phyloP scores from a whole-genome alignment of 2,329 filamentous ascomycete genomes.

The Xylaria digitata region DNA sequence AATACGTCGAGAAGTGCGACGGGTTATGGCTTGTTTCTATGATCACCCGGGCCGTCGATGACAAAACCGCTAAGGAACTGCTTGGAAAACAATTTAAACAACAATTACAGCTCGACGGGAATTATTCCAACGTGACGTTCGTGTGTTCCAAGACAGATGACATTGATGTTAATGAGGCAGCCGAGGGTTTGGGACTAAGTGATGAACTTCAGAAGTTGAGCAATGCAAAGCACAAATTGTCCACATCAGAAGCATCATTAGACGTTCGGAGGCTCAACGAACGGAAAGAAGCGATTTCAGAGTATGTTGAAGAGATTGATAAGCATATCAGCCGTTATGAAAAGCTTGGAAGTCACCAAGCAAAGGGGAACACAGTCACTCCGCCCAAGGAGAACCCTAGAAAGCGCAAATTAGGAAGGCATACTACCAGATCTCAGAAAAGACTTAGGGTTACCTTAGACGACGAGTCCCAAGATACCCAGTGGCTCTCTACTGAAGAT shows the following conservation, averaged over 20 bases:
- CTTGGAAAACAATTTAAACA: constrained; percentile 66
- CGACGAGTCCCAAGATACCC: background rate
- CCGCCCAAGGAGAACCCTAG: constrained; percentile 43
- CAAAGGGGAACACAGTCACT: constrained; percentile 21
- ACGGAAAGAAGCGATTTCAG: constrained; percentile 56
- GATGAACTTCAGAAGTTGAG: constrained; percentile 43
- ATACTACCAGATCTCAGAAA: constrained; percentile 18
- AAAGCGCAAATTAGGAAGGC: constrained; percentile 55
- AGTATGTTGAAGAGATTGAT: constrained; percentile 51
- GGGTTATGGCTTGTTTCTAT: constrained; percentile 69
- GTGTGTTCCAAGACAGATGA: constrained; percentile 56
- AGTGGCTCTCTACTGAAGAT: constrained; percentile 30
- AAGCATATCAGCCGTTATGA: constrained; percentile 33
- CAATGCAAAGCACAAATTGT: background rate
- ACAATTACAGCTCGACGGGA: constrained; percentile 68
- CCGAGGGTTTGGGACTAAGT: constrained; percentile 50
- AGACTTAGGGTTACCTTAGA: constrained; percentile 32
- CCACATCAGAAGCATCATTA: background rate
- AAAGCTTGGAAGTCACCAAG: constrained; percentile 37
- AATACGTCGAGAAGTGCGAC: constrained; percentile 70
- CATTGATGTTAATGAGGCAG: constrained; percentile 68
- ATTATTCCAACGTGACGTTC: constrained; percentile 64
- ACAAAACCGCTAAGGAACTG: constrained; percentile 67
- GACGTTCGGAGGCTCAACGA: constrained; percentile 61
- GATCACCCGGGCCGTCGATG: constrained; percentile 68